Evolutionary conservation across 2,329 filamentous ascomycete species (phyloP).

Genomic region (Penicillium sp.): DNA sequence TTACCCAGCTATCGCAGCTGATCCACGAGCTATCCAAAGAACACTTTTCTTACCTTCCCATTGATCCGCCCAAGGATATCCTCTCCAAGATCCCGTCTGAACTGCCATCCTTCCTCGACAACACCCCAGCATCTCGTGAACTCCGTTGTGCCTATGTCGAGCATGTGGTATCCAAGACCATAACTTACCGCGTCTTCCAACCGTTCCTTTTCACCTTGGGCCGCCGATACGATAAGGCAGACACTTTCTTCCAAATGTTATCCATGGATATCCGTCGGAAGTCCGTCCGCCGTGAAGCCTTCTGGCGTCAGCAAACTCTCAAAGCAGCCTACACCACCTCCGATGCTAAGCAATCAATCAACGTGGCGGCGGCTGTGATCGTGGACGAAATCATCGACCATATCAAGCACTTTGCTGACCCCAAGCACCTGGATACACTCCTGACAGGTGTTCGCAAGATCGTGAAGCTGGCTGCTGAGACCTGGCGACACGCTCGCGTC

Average conservation of each 20-base stretch:
- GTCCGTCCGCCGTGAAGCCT: conserved; percentile 56
- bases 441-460: conserved; percentile 54
- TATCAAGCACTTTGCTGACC: conserved; percentile 55
- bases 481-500: conserved; percentile 58
- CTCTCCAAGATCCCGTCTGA: conserved; percentile 53
- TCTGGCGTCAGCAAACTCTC: conserved; percentile 60
- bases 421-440: conserved; percentile 52
- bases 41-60: conserved; percentile 54
- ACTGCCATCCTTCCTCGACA: conserved; percentile 56
- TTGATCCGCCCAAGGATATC: conserved; percentile 52
- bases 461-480: conserved; percentile 59
- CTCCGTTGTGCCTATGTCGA: conserved; percentile 56
- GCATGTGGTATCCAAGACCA: conserved; percentile 57
- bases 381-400: conserved; percentile 58
- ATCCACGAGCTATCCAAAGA: conserved; percentile 54
- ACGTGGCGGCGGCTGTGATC: conserved; percentile 55
- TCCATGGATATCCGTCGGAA: conserved; percentile 58
- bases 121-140: conserved; percentile 53
- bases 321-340: conserved; percentile 58
- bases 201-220: conserved; percentile 60
- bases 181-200: conserved; percentile 58
- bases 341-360: conserved; percentile 58
- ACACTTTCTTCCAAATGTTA: conserved; percentile 55
- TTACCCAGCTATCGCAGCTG: conserved; percentile 52
- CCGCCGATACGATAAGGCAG: conserved; percentile 56